Evolutionary conservation across 2,329 filamentous ascomycete genomes (phyloP).

Genomic region (Pseudocercospora cruenta): DNA sequence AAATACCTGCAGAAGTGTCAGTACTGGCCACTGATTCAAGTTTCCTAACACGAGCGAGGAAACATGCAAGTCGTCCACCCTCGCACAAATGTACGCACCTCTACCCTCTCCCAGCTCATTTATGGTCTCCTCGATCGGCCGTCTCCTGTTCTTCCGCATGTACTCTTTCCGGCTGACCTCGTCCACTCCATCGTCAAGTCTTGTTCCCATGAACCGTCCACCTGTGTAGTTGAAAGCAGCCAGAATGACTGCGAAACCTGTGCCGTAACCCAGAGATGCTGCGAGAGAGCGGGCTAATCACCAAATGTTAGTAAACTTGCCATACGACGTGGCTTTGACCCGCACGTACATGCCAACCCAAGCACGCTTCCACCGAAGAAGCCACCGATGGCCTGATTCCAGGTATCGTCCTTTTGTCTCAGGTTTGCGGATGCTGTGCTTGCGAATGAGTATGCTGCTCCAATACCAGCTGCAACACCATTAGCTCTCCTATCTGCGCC

Average conservation of each 20-base stretch:
- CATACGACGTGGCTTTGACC: background rate
- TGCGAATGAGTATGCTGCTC: constrained; percentile 77
- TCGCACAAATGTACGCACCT: constrained; percentile 58
- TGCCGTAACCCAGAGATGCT: constrained; percentile 70
- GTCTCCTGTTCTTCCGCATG: constrained; percentile 72
- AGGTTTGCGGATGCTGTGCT: constrained; percentile 79
- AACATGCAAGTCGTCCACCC: background rate
- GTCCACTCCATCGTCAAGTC: constrained; percentile 61
- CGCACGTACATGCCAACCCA: constrained; percentile 69
- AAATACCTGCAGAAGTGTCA: constrained; percentile 64
- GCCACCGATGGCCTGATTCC: constrained; percentile 74
- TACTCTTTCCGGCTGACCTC: constrained; percentile 78
- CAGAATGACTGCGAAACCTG: constrained; percentile 60
- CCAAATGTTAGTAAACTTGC: constrained; percentile 19
- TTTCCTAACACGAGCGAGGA: background rate
- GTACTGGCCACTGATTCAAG: too few relatives aligned
- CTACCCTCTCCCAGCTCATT: constrained; percentile 82
- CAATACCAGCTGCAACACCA: constrained; percentile 64
- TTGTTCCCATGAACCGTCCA: constrained; percentile 60
- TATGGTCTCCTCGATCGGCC: constrained; percentile 78
- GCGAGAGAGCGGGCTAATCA: constrained; percentile 62
- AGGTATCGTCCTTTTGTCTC: constrained; percentile 78
- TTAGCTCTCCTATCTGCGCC: constrained; percentile 2
- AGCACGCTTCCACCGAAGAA: constrained; percentile 74
- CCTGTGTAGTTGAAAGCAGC: constrained; percentile 71